These are phyloP conservation scores for Diutina ranongensis DNA, from an alignment of 1,139 yeast genomes.

Conservation along the genomic window DNA sequence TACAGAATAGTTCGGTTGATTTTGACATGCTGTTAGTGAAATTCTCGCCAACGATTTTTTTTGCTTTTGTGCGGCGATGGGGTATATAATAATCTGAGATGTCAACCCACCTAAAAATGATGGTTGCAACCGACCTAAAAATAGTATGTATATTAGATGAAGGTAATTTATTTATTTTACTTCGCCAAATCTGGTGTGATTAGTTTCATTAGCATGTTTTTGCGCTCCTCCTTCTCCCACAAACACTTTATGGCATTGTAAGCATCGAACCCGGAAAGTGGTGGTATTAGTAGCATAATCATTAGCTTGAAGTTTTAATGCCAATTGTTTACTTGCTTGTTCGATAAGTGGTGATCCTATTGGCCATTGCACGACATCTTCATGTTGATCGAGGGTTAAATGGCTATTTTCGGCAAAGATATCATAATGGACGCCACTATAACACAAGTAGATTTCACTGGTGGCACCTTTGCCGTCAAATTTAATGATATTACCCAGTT, in stretches of 20 bases:
- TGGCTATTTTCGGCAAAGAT: conserved; percentile 34
- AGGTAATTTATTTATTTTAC: conserved; percentile 18
- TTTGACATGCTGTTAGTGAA: conserved; percentile 18
- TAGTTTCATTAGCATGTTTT: conserved; percentile 53
- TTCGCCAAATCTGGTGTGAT: conserved; percentile 60
- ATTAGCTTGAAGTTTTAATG: conserved; percentile 32
- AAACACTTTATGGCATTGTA: conserved; percentile 39
- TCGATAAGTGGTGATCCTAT: conserved; percentile 9
- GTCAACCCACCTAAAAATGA: too few relatives aligned
- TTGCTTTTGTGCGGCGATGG: neutral
- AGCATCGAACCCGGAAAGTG: conserved; percentile 46
- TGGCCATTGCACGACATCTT: conserved; percentile 1
- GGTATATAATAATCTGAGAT: neutral
- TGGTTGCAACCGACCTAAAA: too few relatives aligned
- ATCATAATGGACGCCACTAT: conserved; percentile 73
- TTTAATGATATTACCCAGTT: conserved; percentile 46
- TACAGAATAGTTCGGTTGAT: conserved; percentile 33
- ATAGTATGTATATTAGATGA: too few relatives aligned
- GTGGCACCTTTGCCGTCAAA: conserved; percentile 31
- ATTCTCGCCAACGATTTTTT: conserved; percentile 4
- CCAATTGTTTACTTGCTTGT: conserved; percentile 29
- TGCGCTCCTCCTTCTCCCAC: conserved; percentile 61
- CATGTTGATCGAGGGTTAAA: conserved; percentile 12
- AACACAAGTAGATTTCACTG: conserved; percentile 43
- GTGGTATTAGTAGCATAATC: conserved; percentile 63